Evolutionary conservation across 2,329 filamentous ascomycete genomes (phyloP).

Genomic region (Penicillium verrucosum): DNA sequence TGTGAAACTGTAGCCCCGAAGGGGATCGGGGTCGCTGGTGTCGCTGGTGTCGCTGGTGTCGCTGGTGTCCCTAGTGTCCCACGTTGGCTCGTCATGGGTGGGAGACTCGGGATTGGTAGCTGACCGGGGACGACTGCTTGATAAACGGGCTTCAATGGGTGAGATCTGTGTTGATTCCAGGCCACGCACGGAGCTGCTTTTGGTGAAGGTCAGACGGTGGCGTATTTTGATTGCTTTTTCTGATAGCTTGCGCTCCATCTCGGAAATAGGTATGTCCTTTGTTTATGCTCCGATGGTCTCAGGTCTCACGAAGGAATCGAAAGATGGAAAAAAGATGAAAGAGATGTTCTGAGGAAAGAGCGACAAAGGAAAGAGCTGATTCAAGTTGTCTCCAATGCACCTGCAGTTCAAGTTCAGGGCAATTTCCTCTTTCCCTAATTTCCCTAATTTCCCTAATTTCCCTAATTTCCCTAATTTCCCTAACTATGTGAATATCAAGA

Average conservation of each 20-base stretch:
- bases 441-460: not conserved
- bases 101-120: conserved; percentile 15
- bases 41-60: not conserved
- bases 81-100: not conserved
- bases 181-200: conserved; percentile 4
- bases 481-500: not conserved
- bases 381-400: not conserved
- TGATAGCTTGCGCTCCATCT: conserved; percentile 25
- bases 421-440: not conserved
- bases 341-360: not conserved
- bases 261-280: not conserved
- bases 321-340: not conserved
- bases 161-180: conserved; percentile 11
- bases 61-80: conserved; percentile 2
- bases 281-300: not conserved
- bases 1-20: conserved; percentile 33
- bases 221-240: conserved; percentile 20
- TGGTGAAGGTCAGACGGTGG: conserved; percentile 19
- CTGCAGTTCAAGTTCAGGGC: not conserved
- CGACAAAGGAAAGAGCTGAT: conserved; percentile 1
- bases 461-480: not conserved
- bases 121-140: conserved; percentile 18
- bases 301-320: not conserved
- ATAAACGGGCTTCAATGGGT: not conserved
- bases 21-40: conserved; percentile 13